A percentile compares a stretch with the other conserved stretches of the same genome.
phyloP scores from a whole-genome alignment of 768 basidiomycete genomes.

The Melanogaster broomeanus region DNA sequence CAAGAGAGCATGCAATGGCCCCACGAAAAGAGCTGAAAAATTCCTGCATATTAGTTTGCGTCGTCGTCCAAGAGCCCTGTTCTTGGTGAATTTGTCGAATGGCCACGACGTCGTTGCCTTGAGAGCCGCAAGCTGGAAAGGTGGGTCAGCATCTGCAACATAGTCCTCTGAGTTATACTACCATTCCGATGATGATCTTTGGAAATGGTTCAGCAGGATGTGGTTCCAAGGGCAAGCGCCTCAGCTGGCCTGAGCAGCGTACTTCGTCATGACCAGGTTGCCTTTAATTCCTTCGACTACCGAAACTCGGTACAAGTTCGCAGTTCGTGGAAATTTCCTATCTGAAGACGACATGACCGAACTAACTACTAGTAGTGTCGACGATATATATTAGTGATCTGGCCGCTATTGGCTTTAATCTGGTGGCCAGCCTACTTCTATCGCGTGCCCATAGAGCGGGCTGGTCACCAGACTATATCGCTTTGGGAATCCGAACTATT shows the following conservation, averaged over 20 bases:
- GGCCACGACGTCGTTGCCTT: constrained; percentile 70
- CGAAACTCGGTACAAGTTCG: too few species aligned
- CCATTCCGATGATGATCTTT: constrained; percentile 82
- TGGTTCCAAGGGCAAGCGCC: not conserved
- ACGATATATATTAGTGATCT: too few species aligned
- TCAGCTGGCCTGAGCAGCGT: constrained; percentile 69
- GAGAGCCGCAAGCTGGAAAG: constrained; percentile 66
- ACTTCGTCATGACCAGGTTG: too few species aligned
- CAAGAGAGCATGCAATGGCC: not conserved
- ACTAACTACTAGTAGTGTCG: too few species aligned
- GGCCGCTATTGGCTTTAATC: too few species aligned
- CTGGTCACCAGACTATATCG: too few species aligned
- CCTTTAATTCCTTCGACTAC: too few species aligned
- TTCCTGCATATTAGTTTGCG: constrained; percentile 31
- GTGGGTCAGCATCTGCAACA: constrained; percentile 11
- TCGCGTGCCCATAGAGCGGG: too few species aligned
- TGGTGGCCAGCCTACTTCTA: too few species aligned
- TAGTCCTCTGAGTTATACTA: constrained; percentile 29
- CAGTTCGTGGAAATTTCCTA: too few species aligned
- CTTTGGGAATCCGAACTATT: too few species aligned
- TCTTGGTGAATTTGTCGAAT: constrained; percentile 75
- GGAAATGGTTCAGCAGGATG: constrained; percentile 1
- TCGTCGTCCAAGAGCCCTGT: constrained; percentile 63
- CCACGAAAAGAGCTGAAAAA: not conserved
- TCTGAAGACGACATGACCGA: too few species aligned